Base-by-base conservation (phyloP, 164 flowering plant species). In the Magnolia sinica region DNA sequence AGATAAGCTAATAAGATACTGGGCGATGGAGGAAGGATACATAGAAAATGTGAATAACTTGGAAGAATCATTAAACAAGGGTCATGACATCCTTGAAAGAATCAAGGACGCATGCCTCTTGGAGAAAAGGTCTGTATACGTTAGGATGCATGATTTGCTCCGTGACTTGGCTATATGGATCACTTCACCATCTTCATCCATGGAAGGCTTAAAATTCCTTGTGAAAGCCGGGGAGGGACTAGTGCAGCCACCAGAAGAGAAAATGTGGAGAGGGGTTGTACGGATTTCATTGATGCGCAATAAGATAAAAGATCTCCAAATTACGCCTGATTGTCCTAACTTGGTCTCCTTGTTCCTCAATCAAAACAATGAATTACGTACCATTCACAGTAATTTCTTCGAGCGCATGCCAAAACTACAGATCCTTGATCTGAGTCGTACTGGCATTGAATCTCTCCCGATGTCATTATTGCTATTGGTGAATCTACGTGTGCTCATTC, bases 371-470 rank as follows among this genome's bases (percentile, higher is more conserved):
- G 14, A 27, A 27, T 27, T 27, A 27, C 29, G 29, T 27, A 27
- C 29, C 29, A 27, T 27, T 27, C 29, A 27, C 29, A 27, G 29
- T 27, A 27, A 27, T 27, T 84, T 82, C 75, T 84, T 84, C 13
- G 37, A 13, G 27, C 78, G 73, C 8, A 70, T 85, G 81, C 29
- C 37, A 19, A 61, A 20, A n/a, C 81, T 83, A 18, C 31, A 45
- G 16, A 81, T 85, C 24, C 81, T 85, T 2, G 76, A 85, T 63
- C 70, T 85, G 7, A 76, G 79, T 59, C 24, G 31, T 2, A 65
- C 73, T 10, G 1, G 2, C 0, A 70, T 81, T 1, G n/a, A 63
- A 16, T 61, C 68, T 8, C 11, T 75, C 8, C 81, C 79, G 0
- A 6, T 27, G 7, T 81, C 64, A 0, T 58, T 78, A 4, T 78